These are phyloP conservation scores for Tolypocladium paradoxum DNA, from an alignment of 2,329 filamentous ascomycete genomes.

Conservation along the genomic window DNA sequence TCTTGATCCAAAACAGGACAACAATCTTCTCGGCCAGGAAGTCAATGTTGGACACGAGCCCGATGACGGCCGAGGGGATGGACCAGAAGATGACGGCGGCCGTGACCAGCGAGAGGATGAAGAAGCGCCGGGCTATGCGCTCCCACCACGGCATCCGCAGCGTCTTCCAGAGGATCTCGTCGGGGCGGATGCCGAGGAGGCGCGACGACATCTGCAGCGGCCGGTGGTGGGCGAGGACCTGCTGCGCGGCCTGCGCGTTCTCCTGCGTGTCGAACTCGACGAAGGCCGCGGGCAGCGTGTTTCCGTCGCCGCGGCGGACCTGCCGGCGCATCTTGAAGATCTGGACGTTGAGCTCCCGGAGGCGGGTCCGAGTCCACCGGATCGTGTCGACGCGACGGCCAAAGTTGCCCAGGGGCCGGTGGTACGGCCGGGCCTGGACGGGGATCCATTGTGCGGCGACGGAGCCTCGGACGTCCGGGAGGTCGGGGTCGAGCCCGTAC, in stretches of 20 bases:
- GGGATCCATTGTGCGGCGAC: constrained; percentile 67
- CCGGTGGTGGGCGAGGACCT: constrained; percentile 78
- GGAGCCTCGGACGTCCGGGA: constrained; percentile 32
- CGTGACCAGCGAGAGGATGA: constrained; percentile 60
- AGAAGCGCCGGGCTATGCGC: constrained; percentile 59
- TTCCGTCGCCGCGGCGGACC: constrained; percentile 58
- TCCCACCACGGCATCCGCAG: constrained; percentile 82
- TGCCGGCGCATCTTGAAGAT: constrained; percentile 60
- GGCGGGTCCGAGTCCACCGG: constrained; percentile 62
- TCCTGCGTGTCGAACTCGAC: constrained; percentile 79
- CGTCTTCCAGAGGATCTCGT: constrained; percentile 81
- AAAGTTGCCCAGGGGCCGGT: constrained; percentile 54
- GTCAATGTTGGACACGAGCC: constrained; percentile 74
- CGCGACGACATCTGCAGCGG: constrained; percentile 79
- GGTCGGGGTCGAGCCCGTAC: constrained; percentile 20
- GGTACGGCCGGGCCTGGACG: constrained; percentile 63
- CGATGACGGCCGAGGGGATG: constrained; percentile 65
- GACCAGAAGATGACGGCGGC: constrained; percentile 83
- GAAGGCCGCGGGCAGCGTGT: constrained; percentile 68
- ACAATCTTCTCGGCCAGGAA: constrained; percentile 54
- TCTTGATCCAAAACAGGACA: constrained; percentile 62
- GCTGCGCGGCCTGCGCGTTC: constrained; percentile 77
- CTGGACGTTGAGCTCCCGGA: constrained; percentile 27
- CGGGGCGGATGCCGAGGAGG: constrained; percentile 71
- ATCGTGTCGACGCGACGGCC: constrained; percentile 93